Evolutionary conservation across 75 land plant genomes (phyloP), one percentile per base, ranked within the genome.

Genomic region (Pinus taeda): DNA sequence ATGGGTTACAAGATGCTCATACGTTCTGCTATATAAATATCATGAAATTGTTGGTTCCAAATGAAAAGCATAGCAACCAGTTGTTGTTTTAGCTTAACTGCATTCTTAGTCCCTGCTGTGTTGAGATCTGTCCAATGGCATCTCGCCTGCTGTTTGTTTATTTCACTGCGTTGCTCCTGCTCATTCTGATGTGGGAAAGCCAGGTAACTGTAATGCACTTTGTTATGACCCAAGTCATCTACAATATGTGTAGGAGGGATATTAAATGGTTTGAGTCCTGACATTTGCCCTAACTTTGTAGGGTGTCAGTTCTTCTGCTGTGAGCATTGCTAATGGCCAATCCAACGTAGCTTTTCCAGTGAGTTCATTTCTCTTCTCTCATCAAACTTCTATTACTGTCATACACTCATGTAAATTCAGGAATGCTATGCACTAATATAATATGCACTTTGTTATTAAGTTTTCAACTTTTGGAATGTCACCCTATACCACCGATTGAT

Each of bases 111-210:
- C 22, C 3, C n/a, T 8, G 53, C n/a, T 69, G 72, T 17, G 72
- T 63, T 63, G 65, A 24, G 26, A 39, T 69, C 49, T 39, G 49
- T 20, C 22, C 53, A 42, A 69, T 69, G 72, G 72, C 72, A 20
- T 2, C 55, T 49, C 39, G 72, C 39, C 11, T 42, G 20, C 9
- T 69, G 55, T 11, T 69, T 69, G 13, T 69, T n/a, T 69, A n/a
- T 21, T 1, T 69, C 18, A 42, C 72, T 17, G 4, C 42, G 1
- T n/a, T 69, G 4, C 24, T 69, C 49, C 22, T 69, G 12, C 55
- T 69, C 53, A 8, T 53, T 12, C 20, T 69, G 11, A 0, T 69
- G 36, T 69, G 72, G 72, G 72, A 69, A 42, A 69, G 11, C n/a
- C 72, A 69, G 72, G 53, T 69, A 69, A 20, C 12, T 49, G 55